Base-by-base conservation (phyloP, 2,329 filamentous ascomycete species). In the Ophioceras dolichostomum region DNA sequence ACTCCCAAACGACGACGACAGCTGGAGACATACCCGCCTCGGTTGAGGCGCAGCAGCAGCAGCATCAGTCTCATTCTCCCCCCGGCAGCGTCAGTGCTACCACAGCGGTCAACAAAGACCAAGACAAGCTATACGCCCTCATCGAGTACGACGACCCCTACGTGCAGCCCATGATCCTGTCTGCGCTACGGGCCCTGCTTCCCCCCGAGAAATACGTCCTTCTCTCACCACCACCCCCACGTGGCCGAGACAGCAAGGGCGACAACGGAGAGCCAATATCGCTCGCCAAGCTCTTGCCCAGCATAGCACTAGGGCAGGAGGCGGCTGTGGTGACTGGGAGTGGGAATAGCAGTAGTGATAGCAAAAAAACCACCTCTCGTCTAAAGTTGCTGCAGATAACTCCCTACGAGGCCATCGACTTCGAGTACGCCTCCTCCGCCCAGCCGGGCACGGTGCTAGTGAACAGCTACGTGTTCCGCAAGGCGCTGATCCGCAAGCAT, bases 401-500 rank as follows among this genome's bases (percentile, higher is more conserved):
- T 3, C 74, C 83, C 24, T 98, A 98, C 60, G 91, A 98, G 58
- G 67, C 73, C 30, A 73, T 96, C 41, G 83, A 94, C 53, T 96
- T 94, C 56, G 78, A 83, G 38, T 76, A 81, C 49, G 71, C 83
- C 14, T 66, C 82, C 40, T 66, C 82, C 40, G 56, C 65, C 2
- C 67, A 85, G 47, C 60, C 81, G 0, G 54, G 59, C 0, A 76
- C 73, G 0, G 75, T 71, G 10, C 65, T 94, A 2, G 69, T 84
- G 47, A 96, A 95, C 59, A 84, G 85, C 52, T 96, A 95, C 59
- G 73, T 95, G 53, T 93, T 96, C 55, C 83, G 91, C 50, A 96
- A 96, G 65, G 91, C 91, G 0, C 68, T 98, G 16, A 96, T 96
- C 49, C 76, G 91, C 41, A 98, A 98, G 59, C 91, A 98, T 57